A percentile compares a stretch with the other conserved stretches of the same genome.
Evolutionary conservation across 1,139 yeast species (phyloP).

Genomic region (Casaregolazyma suthepensis): DNA sequence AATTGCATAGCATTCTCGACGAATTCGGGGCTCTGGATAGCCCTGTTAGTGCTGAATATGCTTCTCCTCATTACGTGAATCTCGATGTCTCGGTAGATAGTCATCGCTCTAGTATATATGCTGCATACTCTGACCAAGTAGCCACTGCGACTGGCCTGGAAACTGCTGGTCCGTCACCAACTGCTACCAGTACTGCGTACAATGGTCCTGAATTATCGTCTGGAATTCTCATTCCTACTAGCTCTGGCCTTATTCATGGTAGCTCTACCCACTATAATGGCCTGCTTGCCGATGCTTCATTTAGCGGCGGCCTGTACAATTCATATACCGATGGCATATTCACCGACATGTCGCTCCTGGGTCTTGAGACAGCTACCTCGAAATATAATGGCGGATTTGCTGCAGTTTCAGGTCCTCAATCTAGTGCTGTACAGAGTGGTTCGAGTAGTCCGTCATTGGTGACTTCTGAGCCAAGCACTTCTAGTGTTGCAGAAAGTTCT

Average conservation of each 20-base stretch:
- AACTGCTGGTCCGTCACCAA: constrained; percentile 10
- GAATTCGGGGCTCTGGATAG: too few species aligned
- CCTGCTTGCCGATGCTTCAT: neutral
- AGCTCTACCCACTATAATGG: constrained; percentile 7
- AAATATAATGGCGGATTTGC: neutral
- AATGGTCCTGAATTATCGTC: constrained; percentile 9
- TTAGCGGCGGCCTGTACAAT: constrained; percentile 12
- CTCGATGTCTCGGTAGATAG: neutral
- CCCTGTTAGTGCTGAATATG: too few species aligned
- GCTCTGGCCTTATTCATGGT: constrained; percentile 10
- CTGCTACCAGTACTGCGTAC: constrained; percentile 8
- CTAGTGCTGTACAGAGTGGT: constrained; percentile 9
- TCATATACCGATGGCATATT: constrained; percentile 7
- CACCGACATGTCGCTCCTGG: constrained; percentile 9
- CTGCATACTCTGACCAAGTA: neutral
- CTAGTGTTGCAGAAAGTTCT: constrained; percentile 1
- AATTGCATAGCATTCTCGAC: neutral
- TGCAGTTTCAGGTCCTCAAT: constrained; percentile 12
- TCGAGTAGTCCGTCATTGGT: neutral
- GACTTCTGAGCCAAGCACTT: constrained; percentile 8
- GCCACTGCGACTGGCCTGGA: constrained; percentile 6
- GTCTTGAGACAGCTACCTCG: constrained; percentile 13
- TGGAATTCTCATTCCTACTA: constrained; percentile 12
- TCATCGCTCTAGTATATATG: neutral
- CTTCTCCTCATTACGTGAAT: too few species aligned